phyloP scores from a whole-genome alignment of 345 rosid genomes.

The Laguncularia racemosa region DNA sequence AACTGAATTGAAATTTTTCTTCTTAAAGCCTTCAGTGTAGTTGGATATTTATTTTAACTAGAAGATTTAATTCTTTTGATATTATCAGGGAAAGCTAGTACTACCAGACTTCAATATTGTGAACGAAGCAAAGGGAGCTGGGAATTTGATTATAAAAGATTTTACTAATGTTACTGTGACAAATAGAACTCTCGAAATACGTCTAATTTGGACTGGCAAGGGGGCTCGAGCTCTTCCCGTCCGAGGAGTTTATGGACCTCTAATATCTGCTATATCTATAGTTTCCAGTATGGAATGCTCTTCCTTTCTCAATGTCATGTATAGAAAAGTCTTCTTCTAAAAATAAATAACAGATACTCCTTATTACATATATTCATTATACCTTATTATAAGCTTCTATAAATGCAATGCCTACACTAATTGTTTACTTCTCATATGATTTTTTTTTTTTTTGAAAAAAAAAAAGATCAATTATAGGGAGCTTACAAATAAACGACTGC shows the following conservation, averaged over 20 bases:
- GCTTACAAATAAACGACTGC: no score
- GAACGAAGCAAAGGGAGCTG: slow-evolving; percentile 40
- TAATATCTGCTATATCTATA: slow-evolving; percentile 53
- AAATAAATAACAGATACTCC: no score
- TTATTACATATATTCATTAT: no score
- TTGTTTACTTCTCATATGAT: no score
- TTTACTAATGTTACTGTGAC: slow-evolving; percentile 12
- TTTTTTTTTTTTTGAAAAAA: no score
- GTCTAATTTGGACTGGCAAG: slow-evolving; percentile 53
- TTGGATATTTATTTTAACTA: background rate
- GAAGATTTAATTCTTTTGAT: background rate
- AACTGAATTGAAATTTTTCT: no score
- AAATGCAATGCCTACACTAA: no score
- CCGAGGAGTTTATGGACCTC: slow-evolving; percentile 51
- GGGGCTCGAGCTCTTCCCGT: slow-evolving; percentile 32
- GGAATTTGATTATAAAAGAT: slow-evolving; percentile 16
- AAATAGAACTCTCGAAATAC: slow-evolving; percentile 37
- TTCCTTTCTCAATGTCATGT: no score
- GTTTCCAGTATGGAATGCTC: background rate
- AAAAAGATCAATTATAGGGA: no score
- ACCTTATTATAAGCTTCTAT: no score
- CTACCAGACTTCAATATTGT: slow-evolving; percentile 44
- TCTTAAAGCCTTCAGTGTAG: no score
- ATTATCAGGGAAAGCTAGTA: slow-evolving; percentile 36
- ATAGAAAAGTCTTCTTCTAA: no score